phyloP scores from a whole-genome alignment of 306 rosid species.

The Quercus robur region DNA sequence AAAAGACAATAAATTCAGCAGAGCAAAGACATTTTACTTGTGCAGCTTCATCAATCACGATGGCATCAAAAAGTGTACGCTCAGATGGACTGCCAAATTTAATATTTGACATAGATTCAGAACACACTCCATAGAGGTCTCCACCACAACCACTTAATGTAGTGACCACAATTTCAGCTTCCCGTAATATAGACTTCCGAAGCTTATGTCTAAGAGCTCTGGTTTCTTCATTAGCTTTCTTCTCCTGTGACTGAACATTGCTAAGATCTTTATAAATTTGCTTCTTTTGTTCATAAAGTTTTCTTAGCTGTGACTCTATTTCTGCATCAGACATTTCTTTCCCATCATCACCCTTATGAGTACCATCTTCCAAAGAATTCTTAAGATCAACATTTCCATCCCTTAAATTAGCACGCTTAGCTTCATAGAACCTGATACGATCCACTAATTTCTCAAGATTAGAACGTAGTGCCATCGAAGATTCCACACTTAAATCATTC shows the following conservation, averaged over 20 bases:
- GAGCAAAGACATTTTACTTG: conserved; percentile 54
- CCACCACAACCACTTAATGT: conserved; percentile 96
- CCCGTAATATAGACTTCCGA: conserved; percentile 84
- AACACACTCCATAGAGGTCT: conserved; percentile 85
- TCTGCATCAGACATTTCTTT: conserved; percentile 65
- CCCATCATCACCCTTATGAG: conserved; percentile 37
- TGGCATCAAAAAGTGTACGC: conserved; percentile 82
- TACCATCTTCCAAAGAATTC: conserved; percentile 36
- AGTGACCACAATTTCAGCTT: conserved; percentile 87
- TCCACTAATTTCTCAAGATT: conserved; percentile 77
- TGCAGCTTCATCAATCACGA: conserved; percentile 95
- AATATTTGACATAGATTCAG: conserved; percentile 66
- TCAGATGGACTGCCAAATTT: conserved; percentile 83
- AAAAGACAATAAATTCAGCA: conserved; percentile 16
- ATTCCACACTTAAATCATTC: conserved; percentile 44
- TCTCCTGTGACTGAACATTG: conserved; percentile 72
- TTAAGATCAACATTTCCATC: conserved; percentile 53
- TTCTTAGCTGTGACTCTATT: conserved; percentile 54
- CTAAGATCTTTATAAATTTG: conserved; percentile 81
- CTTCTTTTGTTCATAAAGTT: conserved; percentile 84
- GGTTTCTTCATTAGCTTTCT: conserved; percentile 73
- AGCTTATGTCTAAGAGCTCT: conserved; percentile 61
- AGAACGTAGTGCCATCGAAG: conserved; percentile 60
- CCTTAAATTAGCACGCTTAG: conserved; percentile 69
- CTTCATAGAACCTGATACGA: conserved; percentile 73